Base-by-base conservation (phyloP, 331 rosid species). In the Pyrus hybrid region DNA sequence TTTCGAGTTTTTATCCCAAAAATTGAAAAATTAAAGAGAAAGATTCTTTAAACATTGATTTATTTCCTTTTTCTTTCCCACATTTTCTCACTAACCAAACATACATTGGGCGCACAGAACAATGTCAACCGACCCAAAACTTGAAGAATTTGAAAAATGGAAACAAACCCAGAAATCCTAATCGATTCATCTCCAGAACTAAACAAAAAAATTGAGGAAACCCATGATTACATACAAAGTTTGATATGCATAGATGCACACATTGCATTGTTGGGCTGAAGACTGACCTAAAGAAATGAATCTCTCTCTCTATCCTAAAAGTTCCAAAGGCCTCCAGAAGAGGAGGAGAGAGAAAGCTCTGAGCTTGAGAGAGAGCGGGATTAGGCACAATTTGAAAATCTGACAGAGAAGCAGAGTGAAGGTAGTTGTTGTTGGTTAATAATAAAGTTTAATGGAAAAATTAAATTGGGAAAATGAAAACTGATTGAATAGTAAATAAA, bases 281-380 rank as follows among this genome's bases (percentile, higher is more conserved):
- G 69, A 68, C 0, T 75, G 83, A 90, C 93, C 96, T 87, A 88
- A 61, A 73, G 17, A 18, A 18, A 14, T 49, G n/a, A 49, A 49
- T 49, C n/a, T 49, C 57, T 16, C n/a, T 85, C 85, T 86, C 41
- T 35, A 35, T 33, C 41, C 41, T 33, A 7, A 33, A 77, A 91
- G 90, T 82, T 86, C 88, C 77, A 76, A 75, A 35, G 78, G 77
- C 78, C 88, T 76, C 88, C 88, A 83, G 33, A 69, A 66, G 41
- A 35, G 37, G 41, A 35, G 41, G 67, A 76, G 70, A 16, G 66
- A n/a, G 37, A 68, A 66, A 61, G 57, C 37, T 17, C 58, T 63
- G 64, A 35, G 80, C 62, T 47, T 60, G 58, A 28, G 78, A 7
- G 77, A 47, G 88, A 75, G 86, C 86, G 89, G 87, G 89, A 70